These are phyloP conservation scores for Trichosporon sp. DNA, from an alignment of 1,284 basidiomycete species.

Conservation along the genomic window DNA sequence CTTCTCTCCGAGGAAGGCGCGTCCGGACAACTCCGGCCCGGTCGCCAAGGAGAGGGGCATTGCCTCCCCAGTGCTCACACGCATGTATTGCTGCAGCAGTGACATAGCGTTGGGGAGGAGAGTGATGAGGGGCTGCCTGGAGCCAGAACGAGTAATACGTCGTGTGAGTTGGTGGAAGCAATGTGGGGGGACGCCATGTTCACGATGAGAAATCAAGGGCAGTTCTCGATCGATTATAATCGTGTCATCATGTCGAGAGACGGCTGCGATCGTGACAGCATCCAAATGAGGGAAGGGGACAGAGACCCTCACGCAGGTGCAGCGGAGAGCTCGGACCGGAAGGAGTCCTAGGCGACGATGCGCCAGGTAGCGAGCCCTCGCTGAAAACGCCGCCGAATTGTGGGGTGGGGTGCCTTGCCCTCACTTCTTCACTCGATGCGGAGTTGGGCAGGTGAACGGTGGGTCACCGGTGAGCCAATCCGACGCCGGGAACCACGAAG, in stretches of 20 bases:
- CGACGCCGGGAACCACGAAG: not conserved
- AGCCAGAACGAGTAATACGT: not conserved
- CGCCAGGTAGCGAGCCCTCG: not conserved
- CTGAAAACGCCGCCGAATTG: not conserved
- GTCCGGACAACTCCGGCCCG: not conserved
- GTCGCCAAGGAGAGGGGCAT: not conserved
- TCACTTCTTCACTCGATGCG: not conserved
- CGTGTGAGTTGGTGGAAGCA: not conserved
- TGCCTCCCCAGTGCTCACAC: not conserved
- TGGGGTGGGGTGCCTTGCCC: not conserved
- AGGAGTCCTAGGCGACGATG: no score
- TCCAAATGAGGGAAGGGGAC: not conserved
- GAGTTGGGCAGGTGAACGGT: not conserved
- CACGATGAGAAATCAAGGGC: conserved; percentile 6
- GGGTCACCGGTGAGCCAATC: not conserved
- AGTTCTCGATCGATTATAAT: not conserved
- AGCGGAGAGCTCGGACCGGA: not conserved
- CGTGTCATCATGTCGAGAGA: conserved; percentile 2
- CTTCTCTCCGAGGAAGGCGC: not conserved
- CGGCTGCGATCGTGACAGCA: conserved; percentile 6
- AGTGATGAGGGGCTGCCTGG: not conserved
- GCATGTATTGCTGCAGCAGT: not conserved
- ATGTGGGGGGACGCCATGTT: not conserved
- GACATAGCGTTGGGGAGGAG: not conserved
- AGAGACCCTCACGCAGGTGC: not conserved